Percentiles rank a stretch among this genome's conserved stretches.
Evolutionary conservation across 2,329 filamentous ascomycete species (phyloP).

Genomic region (Colletotrichum cordylinicola): DNA sequence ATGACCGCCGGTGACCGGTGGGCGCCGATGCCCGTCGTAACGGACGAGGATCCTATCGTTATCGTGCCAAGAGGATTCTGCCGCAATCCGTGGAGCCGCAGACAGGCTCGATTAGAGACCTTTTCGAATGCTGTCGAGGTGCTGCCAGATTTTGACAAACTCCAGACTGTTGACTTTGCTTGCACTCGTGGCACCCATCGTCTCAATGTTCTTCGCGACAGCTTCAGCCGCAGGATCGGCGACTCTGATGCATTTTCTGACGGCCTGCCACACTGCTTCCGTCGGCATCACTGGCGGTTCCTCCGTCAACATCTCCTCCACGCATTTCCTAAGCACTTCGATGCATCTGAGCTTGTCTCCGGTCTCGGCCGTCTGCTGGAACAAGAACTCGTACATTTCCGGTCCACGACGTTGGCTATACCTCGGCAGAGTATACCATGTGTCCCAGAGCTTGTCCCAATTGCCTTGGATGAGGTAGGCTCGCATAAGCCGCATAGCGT

Average conservation of each 20-base stretch:
- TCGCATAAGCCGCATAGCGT: constrained; percentile 47
- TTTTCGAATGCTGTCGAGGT: constrained; percentile 22
- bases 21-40: neutral
- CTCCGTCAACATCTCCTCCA: constrained; percentile 66
- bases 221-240: constrained; percentile 57
- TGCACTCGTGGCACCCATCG: neutral
- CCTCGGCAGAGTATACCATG: constrained; percentile 62
- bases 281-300: constrained; percentile 50
- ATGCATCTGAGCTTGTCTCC: constrained; percentile 48
- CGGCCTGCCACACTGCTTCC: constrained; percentile 47
- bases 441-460: constrained; percentile 65
- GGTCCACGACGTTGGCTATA: constrained; percentile 53
- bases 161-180: constrained; percentile 27
- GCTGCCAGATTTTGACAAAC: constrained; percentile 30
- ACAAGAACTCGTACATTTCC: constrained; percentile 62
- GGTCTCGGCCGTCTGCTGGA: constrained; percentile 51
- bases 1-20: neutral
- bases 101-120: neutral
- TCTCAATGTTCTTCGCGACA: constrained; percentile 25
- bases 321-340: constrained; percentile 55
- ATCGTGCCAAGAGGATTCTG: neutral
- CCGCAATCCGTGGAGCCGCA: neutral
- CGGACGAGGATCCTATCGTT: neutral
- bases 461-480: constrained; percentile 52
- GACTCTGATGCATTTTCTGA: constrained; percentile 61